Conservation (phyloP, 768 basidiomycete genomes). For the Naganishia onofrii region DNA sequence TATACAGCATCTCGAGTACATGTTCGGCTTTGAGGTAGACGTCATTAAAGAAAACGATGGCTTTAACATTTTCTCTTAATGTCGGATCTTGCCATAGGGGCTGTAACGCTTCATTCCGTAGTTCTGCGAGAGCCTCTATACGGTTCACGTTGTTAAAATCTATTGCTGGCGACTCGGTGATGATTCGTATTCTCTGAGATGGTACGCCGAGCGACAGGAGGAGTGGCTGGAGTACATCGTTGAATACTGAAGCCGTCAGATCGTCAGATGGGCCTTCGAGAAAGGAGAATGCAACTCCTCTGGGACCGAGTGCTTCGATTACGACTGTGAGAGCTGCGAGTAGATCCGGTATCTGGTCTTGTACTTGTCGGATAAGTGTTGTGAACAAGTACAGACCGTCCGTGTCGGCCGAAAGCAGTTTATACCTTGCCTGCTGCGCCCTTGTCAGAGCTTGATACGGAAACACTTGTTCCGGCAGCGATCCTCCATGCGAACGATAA, state of each 20-base stretch:
- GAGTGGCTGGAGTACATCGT: slow-evolving; percentile 37
- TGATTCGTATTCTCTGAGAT: slow-evolving; percentile 33
- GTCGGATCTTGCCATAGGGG: slow-evolving; percentile 41
- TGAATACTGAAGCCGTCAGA: slow-evolving; percentile 40
- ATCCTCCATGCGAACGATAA: slow-evolving; percentile 9
- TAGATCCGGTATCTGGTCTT: slow-evolving; percentile 46
- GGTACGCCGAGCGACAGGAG: slow-evolving; percentile 41
- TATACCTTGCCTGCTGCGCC: slow-evolving; percentile 41
- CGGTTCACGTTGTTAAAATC: slow-evolving; percentile 44
- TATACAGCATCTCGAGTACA: slow-evolving; percentile 47
- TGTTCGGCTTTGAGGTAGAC: slow-evolving; percentile 45
- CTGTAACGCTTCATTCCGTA: slow-evolving; percentile 45
- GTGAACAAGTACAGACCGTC: slow-evolving; percentile 40
- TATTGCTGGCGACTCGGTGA: slow-evolving; percentile 40
- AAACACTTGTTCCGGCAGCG: slow-evolving; percentile 36
- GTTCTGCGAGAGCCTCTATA: slow-evolving; percentile 44
- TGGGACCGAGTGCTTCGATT: slow-evolving; percentile 38
- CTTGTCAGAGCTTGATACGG: slow-evolving; percentile 33
- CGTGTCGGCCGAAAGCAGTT: slow-evolving; percentile 33
- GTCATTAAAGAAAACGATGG: slow-evolving; percentile 49
- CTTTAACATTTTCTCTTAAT: slow-evolving; percentile 33
- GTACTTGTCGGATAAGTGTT: slow-evolving; percentile 44
- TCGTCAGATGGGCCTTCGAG: slow-evolving; percentile 50
- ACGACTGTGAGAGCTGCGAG: slow-evolving; percentile 43
- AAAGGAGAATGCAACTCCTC: slow-evolving; percentile 41